Percentiles rank a stretch among this genome's conserved stretches.
phyloP scores from a whole-genome alignment of 345 rosid genomes.

The Durio zibethinus region DNA sequence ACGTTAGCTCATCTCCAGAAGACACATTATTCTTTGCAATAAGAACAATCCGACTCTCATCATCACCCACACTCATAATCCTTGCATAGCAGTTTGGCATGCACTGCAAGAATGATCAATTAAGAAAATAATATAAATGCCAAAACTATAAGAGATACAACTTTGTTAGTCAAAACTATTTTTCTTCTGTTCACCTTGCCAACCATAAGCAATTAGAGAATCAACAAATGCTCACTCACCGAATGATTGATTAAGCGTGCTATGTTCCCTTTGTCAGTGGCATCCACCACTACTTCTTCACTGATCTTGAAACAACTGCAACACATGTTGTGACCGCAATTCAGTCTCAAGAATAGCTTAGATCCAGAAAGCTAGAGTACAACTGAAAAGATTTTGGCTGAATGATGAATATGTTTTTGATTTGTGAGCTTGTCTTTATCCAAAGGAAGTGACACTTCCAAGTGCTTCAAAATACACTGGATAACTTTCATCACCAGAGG shows the following conservation, averaged over 20 bases:
- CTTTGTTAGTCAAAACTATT: background rate
- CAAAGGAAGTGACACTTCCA: background rate
- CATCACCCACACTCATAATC: slow-evolving; percentile 95
- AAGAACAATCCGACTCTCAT: slow-evolving; percentile 85
- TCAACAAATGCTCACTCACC: slow-evolving; percentile 35
- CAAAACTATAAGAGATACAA: background rate
- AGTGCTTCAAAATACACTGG: background rate
- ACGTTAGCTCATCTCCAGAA: slow-evolving; percentile 91
- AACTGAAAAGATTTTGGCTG: background rate
- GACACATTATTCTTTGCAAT: slow-evolving; percentile 83
- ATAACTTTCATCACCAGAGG: background rate
- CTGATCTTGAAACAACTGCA: slow-evolving; percentile 96
- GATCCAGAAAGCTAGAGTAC: background rate
- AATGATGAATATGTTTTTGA: background rate
- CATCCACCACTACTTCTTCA: slow-evolving; percentile 98
- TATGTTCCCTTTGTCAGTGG: slow-evolving; percentile 92
- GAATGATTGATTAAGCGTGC: slow-evolving; percentile 97
- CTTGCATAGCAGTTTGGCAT: slow-evolving; percentile 98
- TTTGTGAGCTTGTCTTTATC: background rate
- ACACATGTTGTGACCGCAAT: background rate
- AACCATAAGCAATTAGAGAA: background rate
- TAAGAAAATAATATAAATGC: background rate
- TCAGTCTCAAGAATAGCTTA: background rate
- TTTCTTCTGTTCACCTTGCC: background rate
- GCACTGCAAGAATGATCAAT: slow-evolving; percentile 48